These are phyloP conservation scores for Paecilomyces variotii DNA, from an alignment of 2,329 filamentous ascomycete species.

Conservation along the genomic window DNA sequence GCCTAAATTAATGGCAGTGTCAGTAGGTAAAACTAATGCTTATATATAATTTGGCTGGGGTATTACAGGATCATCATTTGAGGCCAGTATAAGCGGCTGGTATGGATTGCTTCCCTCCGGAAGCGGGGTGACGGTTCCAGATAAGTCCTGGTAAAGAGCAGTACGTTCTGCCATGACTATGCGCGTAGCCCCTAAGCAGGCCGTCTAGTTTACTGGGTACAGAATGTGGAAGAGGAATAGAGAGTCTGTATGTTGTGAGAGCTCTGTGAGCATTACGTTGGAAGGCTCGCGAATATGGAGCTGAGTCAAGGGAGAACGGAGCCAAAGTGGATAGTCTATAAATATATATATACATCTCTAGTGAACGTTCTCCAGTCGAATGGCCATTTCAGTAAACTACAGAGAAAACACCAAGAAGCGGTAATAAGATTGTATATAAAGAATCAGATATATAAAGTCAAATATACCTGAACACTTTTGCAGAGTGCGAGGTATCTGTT, in stretches of 20 bases:
- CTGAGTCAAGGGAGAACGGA: not conserved
- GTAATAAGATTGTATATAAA: not conserved
- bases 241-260: not conserved
- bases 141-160: slow-evolving; percentile 28
- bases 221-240: not conserved
- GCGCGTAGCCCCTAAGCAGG: not conserved
- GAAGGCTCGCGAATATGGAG: not conserved
- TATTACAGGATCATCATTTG: slow-evolving; percentile 58
- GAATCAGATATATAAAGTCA: not conserved
- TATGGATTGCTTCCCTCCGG: slow-evolving; percentile 58
- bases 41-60: slow-evolving; percentile 4
- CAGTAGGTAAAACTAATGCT: slow-evolving; percentile 1
- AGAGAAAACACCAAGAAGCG: not conserved
- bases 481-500: not conserved
- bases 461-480: not conserved
- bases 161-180: slow-evolving; percentile 15
- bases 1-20: slow-evolving; percentile 6
- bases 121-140: slow-evolving; percentile 21
- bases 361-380: not conserved
- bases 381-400: not conserved
- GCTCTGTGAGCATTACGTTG: not conserved
- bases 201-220: not conserved
- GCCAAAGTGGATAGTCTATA: not conserved
- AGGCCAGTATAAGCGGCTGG: slow-evolving; percentile 61
- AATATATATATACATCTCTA: not conserved